A percentile compares a stretch with the other conserved stretches of the same genome.
phyloP scores from a whole-genome alignment of 2,329 filamentous ascomycete species.

The Macroventuria anomochaeta region DNA sequence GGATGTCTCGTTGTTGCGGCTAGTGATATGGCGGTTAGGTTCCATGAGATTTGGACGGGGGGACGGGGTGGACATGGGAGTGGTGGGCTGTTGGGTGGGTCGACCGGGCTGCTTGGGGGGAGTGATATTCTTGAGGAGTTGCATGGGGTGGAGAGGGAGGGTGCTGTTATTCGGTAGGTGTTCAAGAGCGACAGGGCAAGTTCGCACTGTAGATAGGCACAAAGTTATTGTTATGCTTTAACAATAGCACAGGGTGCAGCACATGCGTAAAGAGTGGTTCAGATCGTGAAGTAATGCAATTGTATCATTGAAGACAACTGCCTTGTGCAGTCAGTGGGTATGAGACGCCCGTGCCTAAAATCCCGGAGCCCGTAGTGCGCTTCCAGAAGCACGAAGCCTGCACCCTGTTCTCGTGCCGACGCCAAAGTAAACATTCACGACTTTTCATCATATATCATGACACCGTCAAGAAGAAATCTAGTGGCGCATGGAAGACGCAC shows the following conservation, averaged over 20 bases:
- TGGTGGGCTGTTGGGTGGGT: slow-evolving; percentile 56
- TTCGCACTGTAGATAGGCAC: background rate
- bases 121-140: slow-evolving; percentile 85
- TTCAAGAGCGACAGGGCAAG: background rate
- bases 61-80: slow-evolving; percentile 53
- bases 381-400: slow-evolving; percentile 42
- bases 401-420: slow-evolving; percentile 46
- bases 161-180: slow-evolving; percentile 47
- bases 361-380: slow-evolving; percentile 35
- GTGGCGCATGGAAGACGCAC: slow-evolving; percentile 76
- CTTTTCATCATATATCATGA: slow-evolving; percentile 42
- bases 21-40: slow-evolving; percentile 91
- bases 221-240: slow-evolving; percentile 1
- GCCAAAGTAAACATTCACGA: slow-evolving; percentile 47
- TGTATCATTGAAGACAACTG: slow-evolving; percentile 47
- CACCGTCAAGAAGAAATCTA: slow-evolving; percentile 31
- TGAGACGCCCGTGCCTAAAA: slow-evolving; percentile 45
- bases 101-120: slow-evolving; percentile 67
- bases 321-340: slow-evolving; percentile 46
- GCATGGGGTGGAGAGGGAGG: slow-evolving; percentile 79
- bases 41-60: slow-evolving; percentile 91
- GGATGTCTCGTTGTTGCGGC: slow-evolving; percentile 90
- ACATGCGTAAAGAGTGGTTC: slow-evolving; percentile 2
- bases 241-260: background rate
- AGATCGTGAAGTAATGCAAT: slow-evolving; percentile 45